Percentiles rank a stretch among this genome's conserved stretches.
Conservation (phyloP, 2,329 filamentous ascomycete genomes). For the Talaromyces piceae region DNA sequence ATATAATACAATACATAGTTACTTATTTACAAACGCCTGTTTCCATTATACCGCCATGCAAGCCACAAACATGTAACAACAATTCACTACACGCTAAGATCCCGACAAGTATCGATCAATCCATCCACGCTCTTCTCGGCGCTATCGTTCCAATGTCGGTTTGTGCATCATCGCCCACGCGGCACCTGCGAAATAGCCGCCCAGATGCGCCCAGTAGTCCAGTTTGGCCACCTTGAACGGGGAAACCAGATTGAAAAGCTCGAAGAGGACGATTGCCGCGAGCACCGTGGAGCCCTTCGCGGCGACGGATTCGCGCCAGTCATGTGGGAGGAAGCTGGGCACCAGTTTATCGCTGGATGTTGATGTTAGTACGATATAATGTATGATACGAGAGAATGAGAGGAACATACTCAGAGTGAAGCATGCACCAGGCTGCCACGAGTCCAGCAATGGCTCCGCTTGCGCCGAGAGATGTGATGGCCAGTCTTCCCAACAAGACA, state of each 20-base stretch:
- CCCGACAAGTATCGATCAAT: slow-evolving; percentile 11
- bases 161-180: slow-evolving; percentile 18
- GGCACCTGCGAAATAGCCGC: slow-evolving; percentile 33
- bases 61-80: neutral
- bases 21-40: neutral
- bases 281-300: slow-evolving; percentile 35
- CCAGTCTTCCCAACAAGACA: slow-evolving; percentile 37
- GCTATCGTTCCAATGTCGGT: slow-evolving; percentile 14
- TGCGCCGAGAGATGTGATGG: slow-evolving; percentile 43
- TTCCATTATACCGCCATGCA: neutral
- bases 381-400: neutral
- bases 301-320: slow-evolving; percentile 34
- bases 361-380: neutral
- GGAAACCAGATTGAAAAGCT: slow-evolving; percentile 27
- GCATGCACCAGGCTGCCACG: slow-evolving; percentile 42
- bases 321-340: slow-evolving; percentile 34
- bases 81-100: neutral
- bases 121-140: slow-evolving; percentile 9
- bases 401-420: slow-evolving; percentile 36
- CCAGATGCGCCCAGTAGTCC: slow-evolving; percentile 37
- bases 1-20: neutral
- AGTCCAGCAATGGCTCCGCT: slow-evolving; percentile 46
- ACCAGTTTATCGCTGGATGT: slow-evolving; percentile 22
- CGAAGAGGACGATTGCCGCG: slow-evolving; percentile 27
- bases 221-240: slow-evolving; percentile 26